phyloP scores from a whole-genome alignment of 2,329 filamentous ascomycete genomes.

The Pseudogymnoascus sp. region DNA sequence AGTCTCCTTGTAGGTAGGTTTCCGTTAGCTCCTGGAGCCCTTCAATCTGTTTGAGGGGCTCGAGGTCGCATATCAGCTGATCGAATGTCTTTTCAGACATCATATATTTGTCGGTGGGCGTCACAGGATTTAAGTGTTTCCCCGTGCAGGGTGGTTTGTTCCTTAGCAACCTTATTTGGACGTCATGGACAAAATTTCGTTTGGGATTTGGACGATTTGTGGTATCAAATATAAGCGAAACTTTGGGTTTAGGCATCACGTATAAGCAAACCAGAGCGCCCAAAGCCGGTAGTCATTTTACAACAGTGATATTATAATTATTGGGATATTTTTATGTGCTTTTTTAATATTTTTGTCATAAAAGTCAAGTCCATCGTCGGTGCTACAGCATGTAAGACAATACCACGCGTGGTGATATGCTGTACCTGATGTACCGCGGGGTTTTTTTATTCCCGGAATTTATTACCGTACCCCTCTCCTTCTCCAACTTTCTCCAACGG shows the following conservation, averaged over 20 bases:
- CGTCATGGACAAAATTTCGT: slow-evolving; percentile 1
- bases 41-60: neutral
- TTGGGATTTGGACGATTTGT: neutral
- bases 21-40: neutral
- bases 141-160: neutral
- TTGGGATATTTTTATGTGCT: neutral
- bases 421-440: neutral
- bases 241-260: neutral
- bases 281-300: neutral
- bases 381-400: neutral
- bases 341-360: neutral
- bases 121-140: neutral
- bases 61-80: slow-evolving; percentile 2
- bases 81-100: slow-evolving; percentile 1
- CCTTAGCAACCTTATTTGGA: slow-evolving; percentile 1
- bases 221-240: slow-evolving; percentile 7
- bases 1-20: slow-evolving; percentile 1
- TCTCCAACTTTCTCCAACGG: slow-evolving; percentile 6
- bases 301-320: neutral
- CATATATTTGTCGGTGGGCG: neutral
- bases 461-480: neutral
- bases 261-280: neutral
- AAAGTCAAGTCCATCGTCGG: neutral
- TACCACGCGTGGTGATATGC: neutral
- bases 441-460: neutral